A percentile compares a stretch with the other conserved stretches of the same genome.
phyloP scores from a whole-genome alignment of 768 basidiomycete species.

The Tubosaeta sp. region DNA sequence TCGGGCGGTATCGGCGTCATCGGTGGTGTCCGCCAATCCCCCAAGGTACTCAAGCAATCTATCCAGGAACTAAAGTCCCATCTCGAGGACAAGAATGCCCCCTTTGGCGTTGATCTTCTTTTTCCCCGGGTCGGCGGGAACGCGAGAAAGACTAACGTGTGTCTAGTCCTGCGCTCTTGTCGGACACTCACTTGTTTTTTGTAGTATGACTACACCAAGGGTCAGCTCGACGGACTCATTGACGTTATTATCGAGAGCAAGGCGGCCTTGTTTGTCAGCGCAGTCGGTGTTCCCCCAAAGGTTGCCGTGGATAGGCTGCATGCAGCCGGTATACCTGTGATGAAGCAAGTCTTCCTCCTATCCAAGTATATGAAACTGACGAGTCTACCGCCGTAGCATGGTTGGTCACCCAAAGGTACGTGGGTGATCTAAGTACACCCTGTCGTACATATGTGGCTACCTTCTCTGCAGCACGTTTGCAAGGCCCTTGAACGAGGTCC shows the following conservation, averaged over 20 bases:
- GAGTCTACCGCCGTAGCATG: constrained; percentile 45
- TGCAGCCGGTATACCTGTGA: constrained; percentile 70
- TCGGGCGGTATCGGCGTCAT: constrained; percentile 87
- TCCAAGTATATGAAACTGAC: neutral
- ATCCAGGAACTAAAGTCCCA: constrained; percentile 72
- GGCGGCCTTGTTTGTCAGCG: constrained; percentile 77
- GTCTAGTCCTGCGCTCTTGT: constrained; percentile 1
- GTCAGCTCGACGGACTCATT: constrained; percentile 71
- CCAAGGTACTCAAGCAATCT: constrained; percentile 60
- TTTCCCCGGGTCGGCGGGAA: constrained; percentile 78
- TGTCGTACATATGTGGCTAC: constrained; percentile 1
- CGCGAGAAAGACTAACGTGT: constrained; percentile 78
- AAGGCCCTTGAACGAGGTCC: constrained; percentile 72
- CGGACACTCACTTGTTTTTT: neutral
- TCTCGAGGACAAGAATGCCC: constrained; percentile 70
- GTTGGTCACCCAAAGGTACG: constrained; percentile 78
- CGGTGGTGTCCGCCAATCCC: constrained; percentile 73
- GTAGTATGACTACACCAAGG: constrained; percentile 71
- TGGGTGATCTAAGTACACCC: neutral
- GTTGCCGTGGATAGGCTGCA: constrained; percentile 80
- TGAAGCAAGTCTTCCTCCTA: constrained; percentile 58
- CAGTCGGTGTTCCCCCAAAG: constrained; percentile 81
- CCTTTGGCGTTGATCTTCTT: constrained; percentile 80
- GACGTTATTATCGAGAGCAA: constrained; percentile 74
- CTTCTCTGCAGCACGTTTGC: constrained; percentile 50